Base-by-base conservation (phyloP, 345 rosid species). In the Brassica juncea region DNA sequence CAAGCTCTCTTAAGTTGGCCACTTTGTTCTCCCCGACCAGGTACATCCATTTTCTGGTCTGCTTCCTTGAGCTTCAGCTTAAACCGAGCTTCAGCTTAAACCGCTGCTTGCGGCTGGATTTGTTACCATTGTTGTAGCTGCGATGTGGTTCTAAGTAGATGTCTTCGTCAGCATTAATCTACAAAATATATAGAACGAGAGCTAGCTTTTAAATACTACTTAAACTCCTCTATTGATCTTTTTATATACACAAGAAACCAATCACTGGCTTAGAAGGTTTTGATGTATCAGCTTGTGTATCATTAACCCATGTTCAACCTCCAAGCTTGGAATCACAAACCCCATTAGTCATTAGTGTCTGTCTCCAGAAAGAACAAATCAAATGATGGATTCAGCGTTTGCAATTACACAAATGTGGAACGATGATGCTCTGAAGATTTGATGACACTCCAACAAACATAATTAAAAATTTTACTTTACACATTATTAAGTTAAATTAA, bases 131-230 rank as follows among this genome's bases (percentile, higher is more conserved):
- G n/a, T 82, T 84, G 94, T 82, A 80, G 89, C 77, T 82, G 93
- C 85, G 97, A 63, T 92, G 97, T 30, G 99, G 99, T 72, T 97
- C 97, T 65, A 94, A 76, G 85, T 91, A 94, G 72, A 91, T 91
- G 77, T 77, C 84, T 81, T 94, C 97, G 85, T 92, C 94, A 63
- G 73, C 85, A 72, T 80, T 75, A 30, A 73, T 70, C 93, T 89
- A 83, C 77, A 66, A 23, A 80, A 8, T 1, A 8, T 1, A 32
- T 16, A 49, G 5, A 44, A 32, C 5, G 44, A 52, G 47, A 77
- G 5, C 21, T 9, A 4, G 25, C 32, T 23, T 34, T 10, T 21
- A 2, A 63, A 9, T 0, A 70, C 5, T 57, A 47, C 2, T 52
- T 11, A 57, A 62, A 25, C 54, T 16, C 23, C 5, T 32, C 2